These are phyloP conservation scores for Geotrichum cucujoidarum DNA, from an alignment of 1,139 yeast species.

Conservation along the genomic window DNA sequence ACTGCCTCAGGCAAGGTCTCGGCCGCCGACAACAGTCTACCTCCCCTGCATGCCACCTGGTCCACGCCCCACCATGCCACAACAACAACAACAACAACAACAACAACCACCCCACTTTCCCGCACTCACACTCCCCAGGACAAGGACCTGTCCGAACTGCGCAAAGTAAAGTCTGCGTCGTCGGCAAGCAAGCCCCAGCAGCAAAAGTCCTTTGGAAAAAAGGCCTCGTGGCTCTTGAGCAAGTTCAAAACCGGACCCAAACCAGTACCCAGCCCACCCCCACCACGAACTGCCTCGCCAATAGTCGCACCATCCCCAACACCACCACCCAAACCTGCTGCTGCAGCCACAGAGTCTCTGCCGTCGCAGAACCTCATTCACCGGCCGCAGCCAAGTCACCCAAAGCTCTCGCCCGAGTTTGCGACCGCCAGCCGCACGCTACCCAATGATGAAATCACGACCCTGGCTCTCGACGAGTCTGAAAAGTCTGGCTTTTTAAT, in stretches of 20 bases:
- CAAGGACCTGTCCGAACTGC: not conserved
- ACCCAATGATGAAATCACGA: not conserved
- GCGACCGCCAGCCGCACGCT: not conserved
- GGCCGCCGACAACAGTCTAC: conserved; percentile 9
- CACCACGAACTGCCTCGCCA: too few relatives aligned
- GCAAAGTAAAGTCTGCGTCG: conserved; percentile 6
- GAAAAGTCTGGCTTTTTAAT: conserved; percentile 4
- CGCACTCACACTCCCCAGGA: not conserved
- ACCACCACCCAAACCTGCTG: not conserved
- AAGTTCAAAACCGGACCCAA: conserved; percentile 30
- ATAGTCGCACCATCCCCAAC: not conserved
- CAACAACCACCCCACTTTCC: conserved; percentile 30
- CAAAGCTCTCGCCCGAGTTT: not conserved
- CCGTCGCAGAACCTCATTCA: not conserved
- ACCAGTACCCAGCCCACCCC: too few relatives aligned
- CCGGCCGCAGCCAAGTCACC: not conserved
- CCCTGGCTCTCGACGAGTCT: not conserved
- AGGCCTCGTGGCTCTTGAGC: conserved; percentile 26
- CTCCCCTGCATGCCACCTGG: not conserved
- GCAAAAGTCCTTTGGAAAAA: conserved; percentile 12
- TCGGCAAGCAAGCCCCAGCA: conserved; percentile 19
- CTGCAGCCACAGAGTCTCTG: not conserved
- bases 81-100: conserved; percentile 29
- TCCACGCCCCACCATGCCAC: conserved; percentile 11
- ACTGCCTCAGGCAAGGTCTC: conserved; percentile 11